Evolutionary conservation across 2,329 filamentous ascomycete genomes (phyloP).

Genomic region (Colletotrichum trifolii): DNA sequence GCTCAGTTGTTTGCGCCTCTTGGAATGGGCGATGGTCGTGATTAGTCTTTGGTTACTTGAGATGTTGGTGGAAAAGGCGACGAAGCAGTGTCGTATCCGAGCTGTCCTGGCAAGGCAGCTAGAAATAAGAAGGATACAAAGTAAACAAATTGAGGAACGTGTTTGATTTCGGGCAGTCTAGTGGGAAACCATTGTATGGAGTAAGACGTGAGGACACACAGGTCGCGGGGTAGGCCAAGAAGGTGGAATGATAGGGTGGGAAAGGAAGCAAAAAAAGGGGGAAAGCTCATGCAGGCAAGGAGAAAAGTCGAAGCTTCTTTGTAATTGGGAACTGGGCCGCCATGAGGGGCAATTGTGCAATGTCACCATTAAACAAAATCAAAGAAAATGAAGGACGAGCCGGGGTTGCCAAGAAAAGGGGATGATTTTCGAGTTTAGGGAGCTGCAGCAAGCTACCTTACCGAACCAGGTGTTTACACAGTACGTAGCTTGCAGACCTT

Average conservation of each 20-base stretch:
- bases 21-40: conserved; percentile 6
- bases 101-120: too few species aligned
- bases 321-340: not conserved
- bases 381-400: conserved; percentile 8
- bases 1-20: conserved; percentile 17
- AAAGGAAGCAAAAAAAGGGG: not conserved
- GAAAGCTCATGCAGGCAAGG: not conserved
- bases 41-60: not conserved
- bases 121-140: too few species aligned
- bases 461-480: too few species aligned
- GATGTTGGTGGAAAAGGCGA: too few species aligned
- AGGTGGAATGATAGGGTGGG: not conserved
- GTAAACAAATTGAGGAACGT: too few species aligned
- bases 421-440: conserved; percentile 26
- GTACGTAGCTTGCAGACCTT: too few species aligned
- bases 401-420: conserved; percentile 31
- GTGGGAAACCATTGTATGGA: not conserved
- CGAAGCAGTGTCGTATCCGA: too few species aligned
- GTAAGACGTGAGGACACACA: not conserved
- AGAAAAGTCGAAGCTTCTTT: not conserved
- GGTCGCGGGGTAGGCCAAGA: too few species aligned
- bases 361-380: too few species aligned
- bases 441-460: not conserved
- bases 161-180: too few species aligned
- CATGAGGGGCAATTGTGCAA: not conserved